phyloP scores from a whole-genome alignment of 2,329 filamentous ascomycete species.

The Tothia fuscella region DNA sequence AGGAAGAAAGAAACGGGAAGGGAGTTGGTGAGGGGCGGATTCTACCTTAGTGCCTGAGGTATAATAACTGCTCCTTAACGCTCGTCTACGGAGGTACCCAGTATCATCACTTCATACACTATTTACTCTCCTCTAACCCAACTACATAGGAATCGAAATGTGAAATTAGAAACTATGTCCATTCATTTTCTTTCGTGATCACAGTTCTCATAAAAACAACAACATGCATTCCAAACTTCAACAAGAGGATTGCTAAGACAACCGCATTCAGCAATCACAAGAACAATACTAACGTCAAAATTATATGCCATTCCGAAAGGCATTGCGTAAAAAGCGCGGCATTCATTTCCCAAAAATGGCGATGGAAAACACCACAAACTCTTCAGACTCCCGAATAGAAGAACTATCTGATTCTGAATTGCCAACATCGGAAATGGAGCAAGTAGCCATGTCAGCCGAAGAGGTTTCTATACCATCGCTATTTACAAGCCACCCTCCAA shows the following conservation, averaged over 20 bases:
- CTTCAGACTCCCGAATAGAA: neutral
- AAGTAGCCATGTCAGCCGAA: neutral
- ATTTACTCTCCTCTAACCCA: no score
- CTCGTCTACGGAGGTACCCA: no score
- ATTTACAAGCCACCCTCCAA: conserved; percentile 5
- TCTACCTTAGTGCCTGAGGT: no score
- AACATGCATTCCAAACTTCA: neutral
- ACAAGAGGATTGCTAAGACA: no score
- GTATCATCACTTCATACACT: no score
- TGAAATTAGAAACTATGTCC: no score
- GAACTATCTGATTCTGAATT: conserved; percentile 1
- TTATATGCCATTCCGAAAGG: conserved; percentile 4
- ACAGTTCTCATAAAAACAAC: neutral
- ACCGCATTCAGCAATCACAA: no score
- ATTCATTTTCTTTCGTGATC: no score
- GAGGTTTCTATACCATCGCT: neutral
- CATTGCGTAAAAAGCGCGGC: conserved; percentile 5
- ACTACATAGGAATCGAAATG: no score
- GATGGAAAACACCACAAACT: neutral
- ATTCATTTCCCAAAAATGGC: conserved; percentile 8
- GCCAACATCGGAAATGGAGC: neutral
- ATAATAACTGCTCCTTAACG: no score
- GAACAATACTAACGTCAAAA: conserved; percentile 1
- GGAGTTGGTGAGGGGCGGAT: no score
- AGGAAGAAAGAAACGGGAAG: no score